Conservation (phyloP, 164 flowering plant genomes). For the Annona squamosa region DNA sequence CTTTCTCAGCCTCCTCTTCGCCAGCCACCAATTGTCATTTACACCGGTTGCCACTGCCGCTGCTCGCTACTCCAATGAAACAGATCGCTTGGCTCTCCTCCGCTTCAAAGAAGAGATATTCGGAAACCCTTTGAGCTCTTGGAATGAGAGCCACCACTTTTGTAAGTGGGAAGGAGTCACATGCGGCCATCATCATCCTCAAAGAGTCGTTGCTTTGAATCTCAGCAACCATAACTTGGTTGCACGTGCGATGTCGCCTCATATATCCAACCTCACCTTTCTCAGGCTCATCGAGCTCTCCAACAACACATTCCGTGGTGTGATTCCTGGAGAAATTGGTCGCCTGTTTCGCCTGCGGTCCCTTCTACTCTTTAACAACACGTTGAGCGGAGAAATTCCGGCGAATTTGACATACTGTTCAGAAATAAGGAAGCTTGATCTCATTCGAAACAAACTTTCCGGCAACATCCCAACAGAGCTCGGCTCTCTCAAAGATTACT, state of each 20-base stretch:
- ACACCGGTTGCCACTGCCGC: too few species aligned
- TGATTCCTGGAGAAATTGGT: conserved; percentile 27
- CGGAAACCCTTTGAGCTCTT: conserved; percentile 13
- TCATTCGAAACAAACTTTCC: conserved; percentile 19
- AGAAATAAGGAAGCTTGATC: conserved; percentile 19
- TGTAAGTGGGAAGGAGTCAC: conserved; percentile 13
- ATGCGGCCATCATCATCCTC: conserved; percentile 16
- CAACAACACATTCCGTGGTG: conserved; percentile 26
- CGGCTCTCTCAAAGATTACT: conserved; percentile 20
- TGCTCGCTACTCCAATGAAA: not conserved
- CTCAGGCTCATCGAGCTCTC: conserved; percentile 29
- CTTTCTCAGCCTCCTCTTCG: too few species aligned
- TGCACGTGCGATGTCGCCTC: conserved; percentile 27
- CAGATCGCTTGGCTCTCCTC: conserved; percentile 11
- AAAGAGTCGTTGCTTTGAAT: conserved; percentile 23
- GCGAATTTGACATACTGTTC: conserved; percentile 15
- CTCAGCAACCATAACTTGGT: conserved; percentile 17
- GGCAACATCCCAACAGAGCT: conserved; percentile 34
- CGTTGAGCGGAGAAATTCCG: conserved; percentile 29
- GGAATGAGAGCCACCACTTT: conserved; percentile 17
- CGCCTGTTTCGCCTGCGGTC: conserved; percentile 23
- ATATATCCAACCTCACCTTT: conserved; percentile 39
- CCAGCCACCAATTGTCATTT: too few species aligned
- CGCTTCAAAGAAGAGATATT: conserved; percentile 12
- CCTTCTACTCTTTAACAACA: conserved; percentile 27